Conservation (phyloP, 352 stramenopile species). For the Phytopythium chamaehyphon region DNA sequence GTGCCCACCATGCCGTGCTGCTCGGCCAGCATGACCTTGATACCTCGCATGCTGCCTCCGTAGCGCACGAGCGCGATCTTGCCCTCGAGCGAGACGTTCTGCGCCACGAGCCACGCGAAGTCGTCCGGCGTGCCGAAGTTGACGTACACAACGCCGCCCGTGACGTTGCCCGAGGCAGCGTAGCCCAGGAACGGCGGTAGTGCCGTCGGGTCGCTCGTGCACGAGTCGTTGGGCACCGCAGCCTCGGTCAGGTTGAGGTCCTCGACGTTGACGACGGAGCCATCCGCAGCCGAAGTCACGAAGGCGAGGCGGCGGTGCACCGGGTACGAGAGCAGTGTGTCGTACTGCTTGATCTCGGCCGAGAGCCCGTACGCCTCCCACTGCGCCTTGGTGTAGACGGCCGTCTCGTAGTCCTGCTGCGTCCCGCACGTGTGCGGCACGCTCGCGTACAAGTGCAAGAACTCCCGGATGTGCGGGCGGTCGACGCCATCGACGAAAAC, state of each 20-base stretch:
- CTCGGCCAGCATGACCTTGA: constrained; percentile 74
- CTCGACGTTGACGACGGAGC: constrained; percentile 11
- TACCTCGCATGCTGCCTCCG: constrained; percentile 44
- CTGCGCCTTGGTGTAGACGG: constrained; percentile 27
- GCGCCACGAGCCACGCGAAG: constrained; percentile 56
- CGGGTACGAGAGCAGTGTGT: constrained; percentile 61
- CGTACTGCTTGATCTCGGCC: constrained; percentile 48
- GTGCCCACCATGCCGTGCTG: constrained; percentile 54
- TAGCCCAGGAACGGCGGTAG: constrained; percentile 79
- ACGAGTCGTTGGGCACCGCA: constrained; percentile 47
- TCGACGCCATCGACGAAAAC: constrained; percentile 17
- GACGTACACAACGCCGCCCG: constrained; percentile 67
- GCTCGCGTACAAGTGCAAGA: constrained; percentile 22
- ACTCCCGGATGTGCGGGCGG: constrained; percentile 18
- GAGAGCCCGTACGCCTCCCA: constrained; percentile 40
- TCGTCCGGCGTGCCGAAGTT: constrained; percentile 76
- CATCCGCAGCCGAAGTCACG: constrained; percentile 14
- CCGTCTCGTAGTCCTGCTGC: constrained; percentile 22
- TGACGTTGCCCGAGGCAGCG: constrained; percentile 58
- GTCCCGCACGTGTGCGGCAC: constrained; percentile 31
- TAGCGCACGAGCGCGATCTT: constrained; percentile 79
- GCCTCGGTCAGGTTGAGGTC: constrained; percentile 52
- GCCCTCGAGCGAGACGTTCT: constrained; percentile 52
- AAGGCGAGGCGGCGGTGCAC: constrained; percentile 30
- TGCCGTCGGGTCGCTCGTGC: constrained; percentile 41